Base-by-base conservation (phyloP, 176 grass and related monocot species). In the Bolboschoenus planiculmis region DNA sequence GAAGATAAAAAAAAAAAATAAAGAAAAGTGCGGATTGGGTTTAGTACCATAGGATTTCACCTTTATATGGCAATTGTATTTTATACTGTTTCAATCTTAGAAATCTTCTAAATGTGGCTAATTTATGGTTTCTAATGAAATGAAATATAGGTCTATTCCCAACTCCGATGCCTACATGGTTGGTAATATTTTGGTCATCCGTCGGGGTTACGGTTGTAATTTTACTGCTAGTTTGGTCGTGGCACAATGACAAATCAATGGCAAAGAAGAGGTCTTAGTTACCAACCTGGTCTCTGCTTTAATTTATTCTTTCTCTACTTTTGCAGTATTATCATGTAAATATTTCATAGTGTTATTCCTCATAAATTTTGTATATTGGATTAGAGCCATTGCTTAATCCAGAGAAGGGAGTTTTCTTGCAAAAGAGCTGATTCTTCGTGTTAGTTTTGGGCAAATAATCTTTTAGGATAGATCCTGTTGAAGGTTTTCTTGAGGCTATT, bases 151-250 rank as follows among this genome's bases (percentile, higher is more conserved):
- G 96, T 81, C 89, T 99, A 10, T 99, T 99, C 59, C 96, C 93
- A 0, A 91, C 87, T 55, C 87, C 89, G 20, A 99, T 99, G 96
- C 96, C 96, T 3, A 78, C 75, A 58, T 93, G 90, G 89, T 59
- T 99, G 77, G 82, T 99, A 68, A 83, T 85, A 79, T 83, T 88
- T 47, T 99, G 96, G 96, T 90, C 84, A 16, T 48, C 67, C 8
- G 86, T 89, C 23, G 83, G 86, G 14, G 63, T 46, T 31, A 34
- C 83, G 60, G 87, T 99, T 4, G 21, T 30, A 55, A 83, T 90
- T 65, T 95, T 90, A 62, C 88, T 97, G 82, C 85, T 99, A 80
- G 80, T 85, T 65, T 99, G 96, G 96, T 84, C 89, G 7, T 93
- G 84, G 85, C 92, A 95, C 80, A 90, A 86, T 88, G 88, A 91